A percentile compares a stretch with the other conserved stretches of the same genome.
Evolutionary conservation across 1,139 yeast genomes (phyloP).

Genomic region (Sugiyamaella xylanicola): DNA sequence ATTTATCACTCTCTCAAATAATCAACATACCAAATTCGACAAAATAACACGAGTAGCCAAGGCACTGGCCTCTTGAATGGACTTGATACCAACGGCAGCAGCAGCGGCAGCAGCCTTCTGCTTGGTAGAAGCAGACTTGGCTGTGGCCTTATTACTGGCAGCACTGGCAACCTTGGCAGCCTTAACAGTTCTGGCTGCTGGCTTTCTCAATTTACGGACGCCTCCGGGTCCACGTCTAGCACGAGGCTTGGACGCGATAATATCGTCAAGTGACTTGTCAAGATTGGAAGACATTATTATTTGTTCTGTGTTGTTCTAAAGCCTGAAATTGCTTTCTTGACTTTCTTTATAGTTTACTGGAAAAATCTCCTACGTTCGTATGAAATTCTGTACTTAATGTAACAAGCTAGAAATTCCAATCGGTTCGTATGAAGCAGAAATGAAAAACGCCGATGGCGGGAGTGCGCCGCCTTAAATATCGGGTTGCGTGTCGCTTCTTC

Average conservation of each 20-base stretch:
- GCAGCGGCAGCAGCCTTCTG: conserved; percentile 38
- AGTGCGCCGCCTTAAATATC: background rate
- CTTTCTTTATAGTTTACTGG: background rate
- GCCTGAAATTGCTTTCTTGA: background rate
- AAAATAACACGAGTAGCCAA: conserved; percentile 42
- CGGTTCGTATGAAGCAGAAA: too few species aligned
- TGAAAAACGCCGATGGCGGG: background rate
- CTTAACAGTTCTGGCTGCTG: conserved; percentile 9
- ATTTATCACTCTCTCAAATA: background rate
- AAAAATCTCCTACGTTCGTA: background rate
- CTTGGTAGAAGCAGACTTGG: conserved; percentile 40
- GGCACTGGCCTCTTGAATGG: conserved; percentile 34
- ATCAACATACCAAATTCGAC: conserved; percentile 38
- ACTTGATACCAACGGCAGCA: conserved; percentile 29
- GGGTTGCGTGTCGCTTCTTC: too few species aligned
- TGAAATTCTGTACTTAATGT: background rate
- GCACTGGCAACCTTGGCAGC: conserved; percentile 9
- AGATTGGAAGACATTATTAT: conserved; percentile 63
- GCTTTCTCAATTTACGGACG: conserved; percentile 24
- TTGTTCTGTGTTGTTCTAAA: background rate
- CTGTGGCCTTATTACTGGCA: conserved; percentile 12
- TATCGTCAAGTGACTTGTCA: conserved; percentile 95
- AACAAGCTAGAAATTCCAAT: too few species aligned
- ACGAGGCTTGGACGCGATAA: conserved; percentile 68
- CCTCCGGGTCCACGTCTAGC: conserved; percentile 34